Evolutionary conservation across 2,329 filamentous ascomycete genomes (phyloP).

Genomic region (Clonostachys rhizophaga): DNA sequence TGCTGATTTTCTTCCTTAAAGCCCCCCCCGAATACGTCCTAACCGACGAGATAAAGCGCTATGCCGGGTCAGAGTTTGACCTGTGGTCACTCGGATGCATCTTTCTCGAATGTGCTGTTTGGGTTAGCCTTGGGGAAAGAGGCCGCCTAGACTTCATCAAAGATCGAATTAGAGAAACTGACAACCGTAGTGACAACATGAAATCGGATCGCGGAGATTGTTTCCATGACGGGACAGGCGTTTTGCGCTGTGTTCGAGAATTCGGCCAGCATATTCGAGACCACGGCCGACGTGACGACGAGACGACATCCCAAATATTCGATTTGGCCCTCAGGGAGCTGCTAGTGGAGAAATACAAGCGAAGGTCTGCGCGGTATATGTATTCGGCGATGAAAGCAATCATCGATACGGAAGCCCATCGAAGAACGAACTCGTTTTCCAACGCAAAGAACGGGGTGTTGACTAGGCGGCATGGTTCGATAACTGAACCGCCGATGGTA

Average conservation of each 20-base stretch:
- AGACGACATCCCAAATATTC: no score
- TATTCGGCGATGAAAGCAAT: no score
- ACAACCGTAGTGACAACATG: background rate
- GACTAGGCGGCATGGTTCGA: no score
- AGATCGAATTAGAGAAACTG: background rate
- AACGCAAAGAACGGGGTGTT: no score
- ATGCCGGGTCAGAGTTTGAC: background rate
- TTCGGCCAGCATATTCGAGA: background rate
- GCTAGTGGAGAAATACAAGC: no score
- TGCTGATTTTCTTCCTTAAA: no score
- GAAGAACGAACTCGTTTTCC: no score
- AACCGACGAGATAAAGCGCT: no score
- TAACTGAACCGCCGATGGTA: no score
- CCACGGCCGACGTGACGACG: background rate
- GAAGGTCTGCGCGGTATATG: no score
- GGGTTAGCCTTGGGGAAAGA: background rate
- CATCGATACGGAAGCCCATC: no score
- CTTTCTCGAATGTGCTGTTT: background rate
- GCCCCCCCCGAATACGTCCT: background rate
- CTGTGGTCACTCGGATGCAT: background rate
- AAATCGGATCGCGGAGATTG: background rate
- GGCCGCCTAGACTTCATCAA: background rate
- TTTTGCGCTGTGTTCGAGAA: background rate
- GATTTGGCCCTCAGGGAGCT: no score
- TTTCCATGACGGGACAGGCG: background rate